Conservation (phyloP, 2,329 filamentous ascomycete genomes). For the Colletotrichum chrysophilum region DNA sequence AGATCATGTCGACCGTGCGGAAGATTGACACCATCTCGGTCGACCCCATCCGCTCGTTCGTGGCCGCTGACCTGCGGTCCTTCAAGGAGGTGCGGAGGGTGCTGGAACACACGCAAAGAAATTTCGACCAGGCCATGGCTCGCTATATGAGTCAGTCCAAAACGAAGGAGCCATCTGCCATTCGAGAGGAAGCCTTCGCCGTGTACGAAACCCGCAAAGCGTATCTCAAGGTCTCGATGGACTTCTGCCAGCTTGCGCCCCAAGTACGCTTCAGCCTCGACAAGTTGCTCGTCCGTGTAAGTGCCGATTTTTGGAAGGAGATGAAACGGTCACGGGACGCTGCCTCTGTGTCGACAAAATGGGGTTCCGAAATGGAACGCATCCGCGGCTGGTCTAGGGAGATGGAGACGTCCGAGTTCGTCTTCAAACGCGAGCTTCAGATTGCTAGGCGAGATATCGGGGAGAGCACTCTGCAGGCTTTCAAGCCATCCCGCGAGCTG, state of each 20-base stretch:
- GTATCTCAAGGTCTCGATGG: constrained; percentile 91
- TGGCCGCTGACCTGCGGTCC: constrained; percentile 77
- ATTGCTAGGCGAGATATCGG: constrained; percentile 82
- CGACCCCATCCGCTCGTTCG: constrained; percentile 82
- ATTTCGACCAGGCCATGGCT: constrained; percentile 80
- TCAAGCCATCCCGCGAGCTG: constrained; percentile 86
- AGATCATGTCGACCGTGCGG: constrained; percentile 75
- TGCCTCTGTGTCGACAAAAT: constrained; percentile 68
- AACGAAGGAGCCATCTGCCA: constrained; percentile 88
- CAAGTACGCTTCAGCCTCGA: constrained; percentile 86
- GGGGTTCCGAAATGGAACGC: constrained; percentile 83
- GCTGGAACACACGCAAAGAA: constrained; percentile 81
- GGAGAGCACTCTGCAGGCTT: constrained; percentile 71
- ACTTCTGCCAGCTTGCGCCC: constrained; percentile 88
- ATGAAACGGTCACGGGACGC: constrained; percentile 75
- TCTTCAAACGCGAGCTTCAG: constrained; percentile 83
- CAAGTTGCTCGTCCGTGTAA: constrained; percentile 83
- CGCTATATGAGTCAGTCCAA: constrained; percentile 87
- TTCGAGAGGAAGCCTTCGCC: constrained; percentile 95
- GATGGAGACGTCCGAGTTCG: constrained; percentile 87
- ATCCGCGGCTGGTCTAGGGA: constrained; percentile 92
- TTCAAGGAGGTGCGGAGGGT: constrained; percentile 85
- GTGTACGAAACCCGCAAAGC: constrained; percentile 90
- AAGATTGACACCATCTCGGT: constrained; percentile 78
- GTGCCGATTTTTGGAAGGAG: constrained; percentile 87